A percentile compares a stretch with the other conserved stretches of the same genome.
phyloP scores from a whole-genome alignment of 108 stramenopile genomes.

The Cyclostephanos tholiformis region DNA sequence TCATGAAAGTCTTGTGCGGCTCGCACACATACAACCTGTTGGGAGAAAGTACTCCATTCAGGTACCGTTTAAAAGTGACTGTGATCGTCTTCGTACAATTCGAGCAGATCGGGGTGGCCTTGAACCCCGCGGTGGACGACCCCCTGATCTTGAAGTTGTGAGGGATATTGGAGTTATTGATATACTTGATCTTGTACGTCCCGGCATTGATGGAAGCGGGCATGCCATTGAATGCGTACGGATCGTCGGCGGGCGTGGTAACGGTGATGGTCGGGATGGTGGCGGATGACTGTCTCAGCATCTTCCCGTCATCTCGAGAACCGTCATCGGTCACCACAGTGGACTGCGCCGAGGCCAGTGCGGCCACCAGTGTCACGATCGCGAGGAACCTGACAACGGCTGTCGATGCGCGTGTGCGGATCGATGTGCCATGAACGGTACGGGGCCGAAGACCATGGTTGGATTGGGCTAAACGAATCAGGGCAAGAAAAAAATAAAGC shows the following conservation, averaged over 20 bases:
- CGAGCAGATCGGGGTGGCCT: not conserved
- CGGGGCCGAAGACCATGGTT: too few relatives aligned
- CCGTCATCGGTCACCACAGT: too few relatives aligned
- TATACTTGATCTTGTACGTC: constrained; percentile 2
- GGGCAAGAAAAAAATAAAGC: too few relatives aligned
- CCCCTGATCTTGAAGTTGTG: constrained; percentile 7
- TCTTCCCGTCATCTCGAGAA: too few relatives aligned
- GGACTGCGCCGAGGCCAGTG: not conserved
- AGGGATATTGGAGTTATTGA: not conserved
- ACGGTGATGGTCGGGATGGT: not conserved
- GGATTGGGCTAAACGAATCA: too few relatives aligned
- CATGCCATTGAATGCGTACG: constrained; percentile 5
- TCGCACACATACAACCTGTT: not conserved
- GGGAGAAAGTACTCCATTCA: not conserved
- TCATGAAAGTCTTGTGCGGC: not conserved
- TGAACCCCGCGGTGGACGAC: not conserved
- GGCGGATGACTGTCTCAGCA: not conserved
- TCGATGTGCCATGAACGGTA: too few relatives aligned
- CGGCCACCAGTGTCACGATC: not conserved
- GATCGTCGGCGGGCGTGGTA: not conserved
- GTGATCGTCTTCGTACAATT: not conserved
- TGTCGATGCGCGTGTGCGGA: too few relatives aligned
- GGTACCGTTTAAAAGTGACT: not conserved
- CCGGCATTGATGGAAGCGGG: not conserved
- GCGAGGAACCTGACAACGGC: too few relatives aligned